Percentiles rank a stretch among this genome's conserved stretches.
Conservation (phyloP, 2,329 filamentous ascomycete genomes). For the Nemania serpens region DNA sequence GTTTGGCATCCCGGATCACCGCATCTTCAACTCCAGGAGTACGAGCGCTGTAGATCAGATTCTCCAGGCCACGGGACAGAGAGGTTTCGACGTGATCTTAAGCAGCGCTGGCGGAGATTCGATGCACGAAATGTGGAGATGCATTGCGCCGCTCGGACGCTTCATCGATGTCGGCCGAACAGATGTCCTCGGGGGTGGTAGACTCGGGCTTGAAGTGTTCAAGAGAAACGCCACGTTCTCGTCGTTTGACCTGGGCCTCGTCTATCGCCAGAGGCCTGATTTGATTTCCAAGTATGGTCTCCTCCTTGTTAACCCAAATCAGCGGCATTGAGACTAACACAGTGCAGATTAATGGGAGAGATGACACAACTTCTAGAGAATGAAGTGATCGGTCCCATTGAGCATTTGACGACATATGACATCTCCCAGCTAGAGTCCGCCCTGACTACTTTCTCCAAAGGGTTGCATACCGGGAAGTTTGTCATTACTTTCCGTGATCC, state of each 20-base stretch:
- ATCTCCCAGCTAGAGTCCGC: conserved; percentile 19
- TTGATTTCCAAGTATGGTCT: conserved; percentile 7
- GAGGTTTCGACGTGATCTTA: conserved; percentile 13
- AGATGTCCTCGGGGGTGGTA: conserved; percentile 3
- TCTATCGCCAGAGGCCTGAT: conserved; percentile 1
- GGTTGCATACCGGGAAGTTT: conserved; percentile 19
- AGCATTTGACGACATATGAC: conserved; percentile 7
- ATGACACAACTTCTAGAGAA: neutral
- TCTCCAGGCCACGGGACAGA: neutral
- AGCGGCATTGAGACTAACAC: no score
- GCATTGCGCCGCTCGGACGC: neutral
- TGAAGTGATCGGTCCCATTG: conserved; percentile 8
- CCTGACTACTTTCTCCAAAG: conserved; percentile 16
- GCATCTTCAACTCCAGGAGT: conserved; percentile 11
- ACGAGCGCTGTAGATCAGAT: neutral
- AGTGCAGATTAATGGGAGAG: conserved; percentile 21
- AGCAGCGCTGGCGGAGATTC: conserved; percentile 7
- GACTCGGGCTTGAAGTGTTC: conserved; percentile 19
- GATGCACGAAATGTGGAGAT: conserved; percentile 8
- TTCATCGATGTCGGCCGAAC: conserved; percentile 21
- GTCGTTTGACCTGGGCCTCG: conserved; percentile 14
- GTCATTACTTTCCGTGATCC: conserved; percentile 18
- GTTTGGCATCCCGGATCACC: neutral
- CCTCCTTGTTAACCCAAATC: no score
- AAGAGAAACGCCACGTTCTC: conserved; percentile 14